phyloP scores from a whole-genome alignment of 2,329 filamentous ascomycete species.

The Fusarium chaquense region DNA sequence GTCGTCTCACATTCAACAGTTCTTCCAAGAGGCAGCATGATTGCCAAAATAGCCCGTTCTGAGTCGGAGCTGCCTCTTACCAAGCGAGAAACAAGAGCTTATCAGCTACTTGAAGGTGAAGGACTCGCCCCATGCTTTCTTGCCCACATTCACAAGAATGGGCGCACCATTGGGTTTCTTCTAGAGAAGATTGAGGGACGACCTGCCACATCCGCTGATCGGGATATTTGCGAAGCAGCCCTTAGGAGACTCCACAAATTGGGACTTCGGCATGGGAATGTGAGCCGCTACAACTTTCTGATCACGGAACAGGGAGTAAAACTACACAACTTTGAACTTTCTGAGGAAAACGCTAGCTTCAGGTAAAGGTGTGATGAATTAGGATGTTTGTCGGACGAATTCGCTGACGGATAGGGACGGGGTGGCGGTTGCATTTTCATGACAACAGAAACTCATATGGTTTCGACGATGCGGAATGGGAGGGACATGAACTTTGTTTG shows the following conservation, averaged over 20 bases:
- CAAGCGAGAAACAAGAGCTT: not conserved
- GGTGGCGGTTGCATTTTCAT: too few species aligned
- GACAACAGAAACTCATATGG: too few species aligned
- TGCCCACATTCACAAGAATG: not conserved
- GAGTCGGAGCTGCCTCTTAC: not conserved
- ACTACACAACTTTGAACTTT: too few species aligned
- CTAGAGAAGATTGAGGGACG: not conserved
- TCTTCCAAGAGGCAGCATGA: not conserved
- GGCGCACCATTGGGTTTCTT: not conserved
- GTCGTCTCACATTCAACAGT: not conserved
- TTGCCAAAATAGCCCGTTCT: not conserved
- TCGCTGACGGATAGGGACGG: too few species aligned
- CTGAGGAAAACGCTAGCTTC: too few species aligned
- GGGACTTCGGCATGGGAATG: not conserved
- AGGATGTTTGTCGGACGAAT: too few species aligned
- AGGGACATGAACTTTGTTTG: too few species aligned
- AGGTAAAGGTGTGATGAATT: too few species aligned
- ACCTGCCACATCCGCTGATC: not conserved
- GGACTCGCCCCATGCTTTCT: not conserved
- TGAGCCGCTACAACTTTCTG: not conserved
- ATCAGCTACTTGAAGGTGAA: not conserved
- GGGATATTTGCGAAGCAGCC: not conserved
- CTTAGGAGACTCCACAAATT: not conserved
- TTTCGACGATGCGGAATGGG: too few species aligned
- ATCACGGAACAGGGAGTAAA: not conserved